Conservation (phyloP, 352 stramenopile species). For the Pythium myriotylum region DNA sequence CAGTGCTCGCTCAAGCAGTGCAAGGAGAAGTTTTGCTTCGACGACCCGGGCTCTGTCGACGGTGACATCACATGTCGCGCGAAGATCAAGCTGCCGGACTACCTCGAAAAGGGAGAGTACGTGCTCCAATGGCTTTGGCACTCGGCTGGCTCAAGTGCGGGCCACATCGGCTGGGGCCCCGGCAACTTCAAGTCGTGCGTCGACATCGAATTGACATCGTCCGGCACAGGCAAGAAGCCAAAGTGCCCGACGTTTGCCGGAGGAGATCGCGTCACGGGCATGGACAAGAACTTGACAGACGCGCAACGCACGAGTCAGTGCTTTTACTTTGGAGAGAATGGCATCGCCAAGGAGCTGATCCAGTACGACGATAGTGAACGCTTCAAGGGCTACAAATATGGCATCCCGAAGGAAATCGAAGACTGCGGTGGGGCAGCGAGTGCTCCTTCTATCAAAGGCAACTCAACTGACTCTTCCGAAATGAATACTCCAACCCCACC, state of each 20-base stretch:
- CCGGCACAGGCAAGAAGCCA: conserved; percentile 32
- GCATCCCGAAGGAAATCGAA: conserved; percentile 48
- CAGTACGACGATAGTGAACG: conserved; percentile 45
- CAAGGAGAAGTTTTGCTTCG: conserved; percentile 42
- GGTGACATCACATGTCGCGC: conserved; percentile 45
- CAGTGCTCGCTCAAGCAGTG: conserved; percentile 43
- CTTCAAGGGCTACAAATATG: conserved; percentile 50
- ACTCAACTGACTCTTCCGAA: background rate
- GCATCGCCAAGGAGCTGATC: conserved; percentile 42
- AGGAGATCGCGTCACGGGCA: conserved; percentile 52
- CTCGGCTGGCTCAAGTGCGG: conserved; percentile 45
- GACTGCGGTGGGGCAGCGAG: conserved; percentile 34
- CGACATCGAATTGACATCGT: conserved; percentile 54
- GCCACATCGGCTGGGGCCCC: conserved; percentile 53
- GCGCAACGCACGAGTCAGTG: conserved; percentile 29
- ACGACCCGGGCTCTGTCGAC: conserved; percentile 34
- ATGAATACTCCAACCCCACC: background rate
- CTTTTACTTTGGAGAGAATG: conserved; percentile 64
- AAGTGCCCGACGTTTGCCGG: conserved; percentile 51
- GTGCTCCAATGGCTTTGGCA: conserved; percentile 66
- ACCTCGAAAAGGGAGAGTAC: conserved; percentile 50
- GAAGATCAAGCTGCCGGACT: conserved; percentile 55
- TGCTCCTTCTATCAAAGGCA: background rate
- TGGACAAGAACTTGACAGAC: conserved; percentile 36
- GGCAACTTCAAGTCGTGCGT: conserved; percentile 53